These are phyloP conservation scores for Teunomyces funiuensis DNA, from an alignment of 805 yeast species.

Conservation along the genomic window DNA sequence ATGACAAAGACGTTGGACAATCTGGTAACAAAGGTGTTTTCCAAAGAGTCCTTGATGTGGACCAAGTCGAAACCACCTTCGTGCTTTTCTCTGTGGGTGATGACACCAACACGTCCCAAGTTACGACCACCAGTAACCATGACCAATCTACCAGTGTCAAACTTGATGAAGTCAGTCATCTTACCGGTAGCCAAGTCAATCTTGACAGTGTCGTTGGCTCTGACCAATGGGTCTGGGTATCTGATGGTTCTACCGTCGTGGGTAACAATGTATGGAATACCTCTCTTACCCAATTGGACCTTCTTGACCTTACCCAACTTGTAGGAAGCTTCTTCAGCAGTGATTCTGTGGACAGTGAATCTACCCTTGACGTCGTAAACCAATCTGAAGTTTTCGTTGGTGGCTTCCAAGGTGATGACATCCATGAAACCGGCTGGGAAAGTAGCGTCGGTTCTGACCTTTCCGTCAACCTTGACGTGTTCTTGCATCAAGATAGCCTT, in stretches of 20 bases:
- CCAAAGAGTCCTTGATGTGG: conserved; percentile 92
- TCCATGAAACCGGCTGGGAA: conserved; percentile 99
- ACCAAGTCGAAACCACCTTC: conserved; percentile 98
- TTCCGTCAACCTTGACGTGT: conserved; percentile 79
- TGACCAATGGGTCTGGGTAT: conserved; percentile 98
- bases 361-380: conserved; percentile 98
- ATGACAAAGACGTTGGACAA: conserved; percentile 88
- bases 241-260: conserved; percentile 99
- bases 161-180: conserved; percentile 83
- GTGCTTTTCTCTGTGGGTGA: conserved; percentile 94
- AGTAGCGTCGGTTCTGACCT: conserved; percentile 98
- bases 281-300: conserved; percentile 97
- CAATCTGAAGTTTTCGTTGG: conserved; percentile 99
- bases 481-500: conserved; percentile 35
- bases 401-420: conserved; percentile 94
- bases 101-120: conserved; percentile 97
- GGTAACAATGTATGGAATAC: conserved; percentile 97
- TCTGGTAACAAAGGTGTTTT: conserved; percentile 95
- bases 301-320: conserved; percentile 97
- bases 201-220: conserved; percentile 97
- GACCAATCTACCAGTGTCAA: conserved; percentile 85
- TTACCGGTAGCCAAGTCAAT: conserved; percentile 95
- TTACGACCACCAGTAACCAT: conserved; percentile 98
- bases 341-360: conserved; percentile 99
- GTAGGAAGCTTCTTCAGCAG: conserved; percentile 98